These are phyloP conservation scores for Begonia peltatifolia DNA, from an alignment of 306 rosid species.

Conservation along the genomic window DNA sequence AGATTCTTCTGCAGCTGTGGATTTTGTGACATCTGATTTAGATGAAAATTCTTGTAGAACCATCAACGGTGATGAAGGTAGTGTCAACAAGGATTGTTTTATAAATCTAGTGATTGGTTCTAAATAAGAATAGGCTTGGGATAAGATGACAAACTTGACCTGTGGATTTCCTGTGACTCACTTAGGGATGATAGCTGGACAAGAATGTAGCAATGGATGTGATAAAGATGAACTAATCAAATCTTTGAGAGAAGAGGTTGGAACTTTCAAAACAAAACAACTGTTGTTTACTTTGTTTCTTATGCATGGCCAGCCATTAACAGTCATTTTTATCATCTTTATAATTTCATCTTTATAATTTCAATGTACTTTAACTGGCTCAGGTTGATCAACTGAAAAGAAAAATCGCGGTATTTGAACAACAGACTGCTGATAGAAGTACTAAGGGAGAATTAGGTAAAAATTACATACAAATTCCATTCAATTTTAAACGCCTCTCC, in stretches of 20 bases:
- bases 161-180: neutral
- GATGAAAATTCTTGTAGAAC: conserved; percentile 13
- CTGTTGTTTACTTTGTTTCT: neutral
- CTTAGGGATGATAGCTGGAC: conserved; percentile 9
- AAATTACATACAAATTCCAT: conserved; percentile 21
- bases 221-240: conserved; percentile 40
- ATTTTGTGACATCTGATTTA: conserved; percentile 24
- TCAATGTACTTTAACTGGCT: conserved; percentile 7
- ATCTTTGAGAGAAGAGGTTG: conserved; percentile 68
- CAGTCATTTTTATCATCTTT: too few species aligned
- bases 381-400: conserved; percentile 52
- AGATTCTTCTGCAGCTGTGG: conserved; percentile 17
- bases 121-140: too few species aligned
- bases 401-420: conserved; percentile 48
- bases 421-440: conserved; percentile 18
- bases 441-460: conserved; percentile 23
- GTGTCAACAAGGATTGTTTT: conserved; percentile 19
- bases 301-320: conserved; percentile 1
- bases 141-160: too few species aligned
- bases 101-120: conserved; percentile 9
- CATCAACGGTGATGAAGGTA: conserved; percentile 11
- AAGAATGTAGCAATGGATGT: conserved; percentile 18
- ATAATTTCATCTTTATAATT: too few species aligned
- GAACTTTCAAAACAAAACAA: conserved; percentile 1
- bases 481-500: too few species aligned